These are phyloP conservation scores for Penicillium janthinellum DNA, from an alignment of 2,329 filamentous ascomycete species.

Conservation along the genomic window DNA sequence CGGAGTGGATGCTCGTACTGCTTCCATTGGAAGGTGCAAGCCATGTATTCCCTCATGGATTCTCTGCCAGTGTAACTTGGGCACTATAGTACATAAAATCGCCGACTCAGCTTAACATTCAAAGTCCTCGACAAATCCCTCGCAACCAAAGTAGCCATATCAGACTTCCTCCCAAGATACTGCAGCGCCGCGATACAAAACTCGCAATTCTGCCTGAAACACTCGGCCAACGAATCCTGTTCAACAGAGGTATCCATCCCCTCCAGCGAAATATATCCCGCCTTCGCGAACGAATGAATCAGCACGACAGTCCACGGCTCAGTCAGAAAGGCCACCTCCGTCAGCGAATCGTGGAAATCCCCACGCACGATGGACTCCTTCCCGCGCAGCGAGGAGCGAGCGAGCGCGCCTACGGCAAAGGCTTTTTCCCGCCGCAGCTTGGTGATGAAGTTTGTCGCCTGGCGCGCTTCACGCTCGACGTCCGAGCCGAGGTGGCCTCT, in stretches of 20 bases:
- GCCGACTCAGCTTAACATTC: constrained; percentile 9
- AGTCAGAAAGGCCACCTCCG: constrained; percentile 58
- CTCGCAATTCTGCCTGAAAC: constrained; percentile 38
- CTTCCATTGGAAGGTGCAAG: too few species aligned
- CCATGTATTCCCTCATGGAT: neutral
- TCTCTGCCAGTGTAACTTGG: neutral
- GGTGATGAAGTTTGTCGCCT: constrained; percentile 37
- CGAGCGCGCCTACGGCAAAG: constrained; percentile 52
- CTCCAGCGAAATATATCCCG: constrained; percentile 46
- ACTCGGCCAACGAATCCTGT: constrained; percentile 5
- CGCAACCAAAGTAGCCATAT: constrained; percentile 50
- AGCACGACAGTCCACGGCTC: constrained; percentile 63
- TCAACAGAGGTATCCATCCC: neutral
- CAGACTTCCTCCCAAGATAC: constrained; percentile 59
- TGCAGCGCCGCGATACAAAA: constrained; percentile 57
- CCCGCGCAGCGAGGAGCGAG: constrained; percentile 49
- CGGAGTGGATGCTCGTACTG: neutral
- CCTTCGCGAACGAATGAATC: constrained; percentile 56
- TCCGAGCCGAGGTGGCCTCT: constrained; percentile 25
- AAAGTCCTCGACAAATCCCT: constrained; percentile 40
- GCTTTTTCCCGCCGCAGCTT: constrained; percentile 50
- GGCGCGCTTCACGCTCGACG: constrained; percentile 28
- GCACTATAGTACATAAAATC: neutral
- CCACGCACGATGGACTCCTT: constrained; percentile 9
- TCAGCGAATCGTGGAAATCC: constrained; percentile 56